phyloP scores from a whole-genome alignment of 2,329 filamentous ascomycete species.

The Drechslerella dactyloides region DNA sequence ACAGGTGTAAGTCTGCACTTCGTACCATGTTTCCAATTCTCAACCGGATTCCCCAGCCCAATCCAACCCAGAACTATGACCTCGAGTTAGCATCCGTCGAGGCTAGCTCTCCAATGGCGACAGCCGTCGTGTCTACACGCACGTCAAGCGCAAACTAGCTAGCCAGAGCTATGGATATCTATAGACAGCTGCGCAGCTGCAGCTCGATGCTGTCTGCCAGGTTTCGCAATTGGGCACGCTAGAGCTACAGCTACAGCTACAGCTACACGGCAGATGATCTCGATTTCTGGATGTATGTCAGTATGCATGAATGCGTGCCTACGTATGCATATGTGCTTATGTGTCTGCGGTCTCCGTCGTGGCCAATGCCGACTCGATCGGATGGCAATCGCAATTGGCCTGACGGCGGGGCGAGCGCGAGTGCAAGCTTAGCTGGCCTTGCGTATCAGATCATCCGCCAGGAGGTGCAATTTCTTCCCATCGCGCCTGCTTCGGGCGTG shows the following conservation, averaged over 20 bases:
- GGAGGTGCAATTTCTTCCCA: constrained; percentile 22
- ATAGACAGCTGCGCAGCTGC: too few relatives aligned
- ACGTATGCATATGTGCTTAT: constrained; percentile 19
- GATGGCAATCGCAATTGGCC: constrained; percentile 5
- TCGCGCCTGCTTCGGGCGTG: constrained; percentile 13
- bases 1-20: background rate
- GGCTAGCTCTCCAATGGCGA: background rate
- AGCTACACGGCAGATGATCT: background rate
- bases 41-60: background rate
- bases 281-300: too few relatives aligned
- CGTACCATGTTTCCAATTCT: background rate
- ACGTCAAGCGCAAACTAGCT: background rate
- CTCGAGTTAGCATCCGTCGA: background rate
- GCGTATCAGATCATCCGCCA: background rate
- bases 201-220: background rate
- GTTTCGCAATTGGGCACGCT: background rate
- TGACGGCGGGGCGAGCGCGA: background rate
- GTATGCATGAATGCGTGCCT: constrained; percentile 15
- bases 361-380: constrained; percentile 31
- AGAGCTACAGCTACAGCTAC: too few relatives aligned
- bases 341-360: constrained; percentile 20
- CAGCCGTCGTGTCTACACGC: background rate
- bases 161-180: background rate
- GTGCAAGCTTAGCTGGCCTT: too few relatives aligned
- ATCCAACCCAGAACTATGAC: background rate